Percentiles rank a stretch among this genome's conserved stretches.
Conservation (phyloP, 1,139 yeast species). For the Scheffersomyces parashehatae region DNA sequence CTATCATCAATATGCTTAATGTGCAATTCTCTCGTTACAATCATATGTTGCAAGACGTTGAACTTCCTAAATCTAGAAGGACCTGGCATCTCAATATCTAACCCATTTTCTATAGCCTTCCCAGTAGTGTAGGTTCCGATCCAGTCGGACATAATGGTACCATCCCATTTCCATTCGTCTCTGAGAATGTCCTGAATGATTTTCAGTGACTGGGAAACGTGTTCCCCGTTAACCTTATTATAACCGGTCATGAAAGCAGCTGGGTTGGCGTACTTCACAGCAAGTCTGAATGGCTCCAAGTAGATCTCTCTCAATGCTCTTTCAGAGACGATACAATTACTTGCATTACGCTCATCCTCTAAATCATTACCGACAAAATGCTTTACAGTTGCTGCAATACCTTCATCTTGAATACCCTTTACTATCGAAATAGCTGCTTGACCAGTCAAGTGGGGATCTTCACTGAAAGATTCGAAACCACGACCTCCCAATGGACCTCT, state of each 20-base stretch:
- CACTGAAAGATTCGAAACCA: constrained; percentile 67
- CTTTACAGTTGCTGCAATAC: constrained; percentile 55
- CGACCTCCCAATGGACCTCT: constrained; percentile 64
- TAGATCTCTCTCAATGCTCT: constrained; percentile 11
- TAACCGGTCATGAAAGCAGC: constrained; percentile 13
- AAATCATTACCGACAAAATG: constrained; percentile 65
- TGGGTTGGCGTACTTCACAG: constrained; percentile 11
- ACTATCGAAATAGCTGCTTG: constrained; percentile 32
- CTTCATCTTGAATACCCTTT: constrained; percentile 59
- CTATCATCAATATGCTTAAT: constrained; percentile 9
- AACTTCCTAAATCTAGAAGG: constrained; percentile 8
- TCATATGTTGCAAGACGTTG: constrained; percentile 5
- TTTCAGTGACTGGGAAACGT: constrained; percentile 8
- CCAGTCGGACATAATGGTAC: constrained; percentile 16
- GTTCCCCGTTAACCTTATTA: constrained; percentile 13
- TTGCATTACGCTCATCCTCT: constrained; percentile 34
- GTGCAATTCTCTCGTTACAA: constrained; percentile 8
- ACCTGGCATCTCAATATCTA: constrained; percentile 16
- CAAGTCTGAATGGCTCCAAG: constrained; percentile 13
- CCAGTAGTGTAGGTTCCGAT: constrained; percentile 10
- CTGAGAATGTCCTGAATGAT: constrained; percentile 9
- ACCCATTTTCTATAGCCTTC: constrained; percentile 9
- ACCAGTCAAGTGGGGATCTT: constrained; percentile 66
- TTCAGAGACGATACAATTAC: constrained; percentile 10
- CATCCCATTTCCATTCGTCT: constrained; percentile 14